Conservation (phyloP, 495 filamentous ascomycete genomes). For the Hypoxylon lienhwacheense region DNA sequence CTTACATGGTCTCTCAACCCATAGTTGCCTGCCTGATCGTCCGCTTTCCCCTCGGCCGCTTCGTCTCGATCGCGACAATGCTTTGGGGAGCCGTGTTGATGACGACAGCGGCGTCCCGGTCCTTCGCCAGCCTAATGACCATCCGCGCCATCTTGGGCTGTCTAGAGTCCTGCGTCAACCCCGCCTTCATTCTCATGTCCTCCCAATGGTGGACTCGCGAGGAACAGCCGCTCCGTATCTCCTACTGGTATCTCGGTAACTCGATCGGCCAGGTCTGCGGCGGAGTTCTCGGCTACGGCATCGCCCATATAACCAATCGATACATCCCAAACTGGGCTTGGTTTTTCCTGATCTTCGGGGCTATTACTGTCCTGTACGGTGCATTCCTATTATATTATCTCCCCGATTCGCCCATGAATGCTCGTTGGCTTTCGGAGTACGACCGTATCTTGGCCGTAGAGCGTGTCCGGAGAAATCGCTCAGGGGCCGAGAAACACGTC, state of each 20-base stretch:
- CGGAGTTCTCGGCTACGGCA: constrained; percentile 49
- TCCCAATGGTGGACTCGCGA: constrained; percentile 55
- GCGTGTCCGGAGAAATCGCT: constrained; percentile 62
- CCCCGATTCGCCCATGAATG: constrained; percentile 53
- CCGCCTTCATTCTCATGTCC: constrained; percentile 54
- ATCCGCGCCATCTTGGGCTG: constrained; percentile 56
- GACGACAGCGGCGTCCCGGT: constrained; percentile 46
- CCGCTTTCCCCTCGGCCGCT: constrained; percentile 61
- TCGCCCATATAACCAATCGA: constrained; percentile 44
- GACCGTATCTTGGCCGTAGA: constrained; percentile 57
- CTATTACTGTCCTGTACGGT: constrained; percentile 45
- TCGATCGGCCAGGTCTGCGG: constrained; percentile 54
- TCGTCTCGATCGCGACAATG: constrained; percentile 47
- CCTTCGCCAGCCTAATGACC: constrained; percentile 44
- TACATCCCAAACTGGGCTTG: constrained; percentile 46
- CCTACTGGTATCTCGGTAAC: constrained; percentile 56
- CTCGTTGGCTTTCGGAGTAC: constrained; percentile 49
- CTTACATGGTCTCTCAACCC: constrained; percentile 56
- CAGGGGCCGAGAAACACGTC: constrained; percentile 67
- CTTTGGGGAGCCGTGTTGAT: constrained; percentile 48
- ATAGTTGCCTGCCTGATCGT: constrained; percentile 62
- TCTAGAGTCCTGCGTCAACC: constrained; percentile 52
- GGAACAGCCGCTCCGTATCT: constrained; percentile 51
- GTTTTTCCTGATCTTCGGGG: constrained; percentile 49
- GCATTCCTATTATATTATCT: constrained; percentile 48